phyloP scores from a whole-genome alignment of 176 grass and related monocot genomes.

The Zea mays region Zm-B73-REFERENCE-NAM-5.0 NC_050096.1:298120001-298120500 shows the following conservation, averaged over 20 bases:
- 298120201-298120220: slow-evolving; percentile 85
- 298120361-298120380: slow-evolving; percentile 74
- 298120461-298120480: slow-evolving; percentile 92
- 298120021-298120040: slow-evolving; percentile 76
- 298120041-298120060: slow-evolving; percentile 93
- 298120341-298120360: slow-evolving; percentile 73
- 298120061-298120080: slow-evolving; percentile 90
- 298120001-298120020: slow-evolving; percentile 61
- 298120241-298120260: slow-evolving; percentile 72
- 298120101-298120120: slow-evolving; percentile 90
- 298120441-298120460: slow-evolving; percentile 73
- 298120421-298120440: slow-evolving; percentile 88
- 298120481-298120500: slow-evolving; percentile 75
- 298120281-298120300: slow-evolving; percentile 59
- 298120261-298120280: slow-evolving; percentile 55
- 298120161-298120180: slow-evolving; percentile 72
- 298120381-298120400: slow-evolving; percentile 60
- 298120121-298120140: slow-evolving; percentile 92
- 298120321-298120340: slow-evolving; percentile 69
- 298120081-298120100: slow-evolving; percentile 77
- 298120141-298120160: slow-evolving; percentile 88
- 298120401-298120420: slow-evolving; percentile 83
- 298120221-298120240: slow-evolving; percentile 85
- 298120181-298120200: slow-evolving; percentile 75
- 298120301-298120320: slow-evolving; percentile 85